Percentiles rank a stretch among this genome's conserved stretches.
These are phyloP conservation scores for Ogataea pignaliae DNA, from an alignment of 805 yeast species.

Conservation along the genomic window DNA sequence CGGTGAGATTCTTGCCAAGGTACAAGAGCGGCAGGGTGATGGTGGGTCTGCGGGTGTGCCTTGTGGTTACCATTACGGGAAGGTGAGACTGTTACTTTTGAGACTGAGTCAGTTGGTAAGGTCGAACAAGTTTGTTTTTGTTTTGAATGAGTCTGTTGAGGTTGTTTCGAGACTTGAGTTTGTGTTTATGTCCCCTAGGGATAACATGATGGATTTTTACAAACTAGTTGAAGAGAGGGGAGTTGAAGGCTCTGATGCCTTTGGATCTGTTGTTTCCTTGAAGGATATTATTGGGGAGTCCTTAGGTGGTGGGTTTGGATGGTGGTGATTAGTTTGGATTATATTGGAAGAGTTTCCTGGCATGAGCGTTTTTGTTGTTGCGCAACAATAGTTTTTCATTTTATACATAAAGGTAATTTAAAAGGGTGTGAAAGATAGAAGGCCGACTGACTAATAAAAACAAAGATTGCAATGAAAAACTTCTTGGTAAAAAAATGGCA, in stretches of 20 bases:
- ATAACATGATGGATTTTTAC: constrained; percentile 12
- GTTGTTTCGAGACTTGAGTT: constrained; percentile 13
- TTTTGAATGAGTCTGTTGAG: constrained; percentile 20
- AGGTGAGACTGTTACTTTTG: not conserved
- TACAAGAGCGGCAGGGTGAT: no score
- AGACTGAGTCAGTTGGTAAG: not conserved
- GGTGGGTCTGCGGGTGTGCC: not conserved
- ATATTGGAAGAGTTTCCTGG: no score
- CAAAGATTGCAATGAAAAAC: no score
- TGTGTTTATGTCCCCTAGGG: constrained; percentile 14
- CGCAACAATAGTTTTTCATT: no score
- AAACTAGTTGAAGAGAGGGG: constrained; percentile 5
- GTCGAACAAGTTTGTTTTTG: constrained; percentile 1
- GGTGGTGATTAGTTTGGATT: no score
- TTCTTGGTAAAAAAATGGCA: no score
- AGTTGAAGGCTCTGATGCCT: no score
- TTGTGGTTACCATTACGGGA: not conserved
- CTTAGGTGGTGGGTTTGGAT: not conserved
- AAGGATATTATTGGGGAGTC: constrained; percentile 2
- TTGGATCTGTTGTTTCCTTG: constrained; percentile 11
- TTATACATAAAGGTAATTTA: no score
- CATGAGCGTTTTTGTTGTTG: no score
- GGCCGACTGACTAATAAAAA: no score
- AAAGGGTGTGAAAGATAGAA: no score
- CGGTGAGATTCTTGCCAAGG: no score